phyloP scores from a whole-genome alignment of 768 basidiomycete genomes.

The Cystobasidium ongulense region DNA sequence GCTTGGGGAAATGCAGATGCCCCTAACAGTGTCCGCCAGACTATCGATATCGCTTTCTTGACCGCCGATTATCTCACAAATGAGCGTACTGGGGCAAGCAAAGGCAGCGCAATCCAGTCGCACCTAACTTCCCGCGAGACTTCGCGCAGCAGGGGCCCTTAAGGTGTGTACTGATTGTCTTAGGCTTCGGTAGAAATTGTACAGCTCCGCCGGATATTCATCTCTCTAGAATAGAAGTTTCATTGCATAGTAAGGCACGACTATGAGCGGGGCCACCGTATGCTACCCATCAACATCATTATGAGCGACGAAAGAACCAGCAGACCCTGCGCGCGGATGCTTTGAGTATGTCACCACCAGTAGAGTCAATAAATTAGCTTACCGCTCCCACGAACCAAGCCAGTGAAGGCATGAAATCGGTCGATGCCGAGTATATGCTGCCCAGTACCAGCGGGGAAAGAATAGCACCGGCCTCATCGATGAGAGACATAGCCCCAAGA shows the following conservation, averaged over 20 bases:
- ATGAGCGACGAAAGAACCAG: not conserved
- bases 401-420: not conserved
- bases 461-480: conserved; percentile 19
- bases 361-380: not conserved
- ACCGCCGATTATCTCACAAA: conserved; percentile 72
- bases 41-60: conserved; percentile 70
- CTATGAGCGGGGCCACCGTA: not conserved
- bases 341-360: not conserved
- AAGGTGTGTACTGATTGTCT: not conserved
- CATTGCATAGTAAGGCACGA: not conserved
- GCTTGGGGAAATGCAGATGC: not conserved
- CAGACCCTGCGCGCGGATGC: not conserved
- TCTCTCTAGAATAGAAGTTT: not conserved
- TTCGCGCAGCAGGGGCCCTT: not conserved
- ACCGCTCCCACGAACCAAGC: conserved; percentile 22
- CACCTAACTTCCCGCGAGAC: conserved; percentile 28
- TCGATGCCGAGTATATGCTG: conserved; percentile 7
- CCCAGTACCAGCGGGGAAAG: conserved; percentile 14
- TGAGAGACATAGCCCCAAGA: not conserved
- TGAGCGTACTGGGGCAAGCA: conserved; percentile 47
- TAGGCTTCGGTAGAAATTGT: not conserved
- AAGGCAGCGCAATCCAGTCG: conserved; percentile 26
- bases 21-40: not conserved
- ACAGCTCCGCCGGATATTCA: not conserved
- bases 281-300: not conserved